Percentiles rank a stretch among this genome's conserved stretches.
phyloP scores from a whole-genome alignment of 306 rosid genomes.

The Citrullus amarus region DNA sequence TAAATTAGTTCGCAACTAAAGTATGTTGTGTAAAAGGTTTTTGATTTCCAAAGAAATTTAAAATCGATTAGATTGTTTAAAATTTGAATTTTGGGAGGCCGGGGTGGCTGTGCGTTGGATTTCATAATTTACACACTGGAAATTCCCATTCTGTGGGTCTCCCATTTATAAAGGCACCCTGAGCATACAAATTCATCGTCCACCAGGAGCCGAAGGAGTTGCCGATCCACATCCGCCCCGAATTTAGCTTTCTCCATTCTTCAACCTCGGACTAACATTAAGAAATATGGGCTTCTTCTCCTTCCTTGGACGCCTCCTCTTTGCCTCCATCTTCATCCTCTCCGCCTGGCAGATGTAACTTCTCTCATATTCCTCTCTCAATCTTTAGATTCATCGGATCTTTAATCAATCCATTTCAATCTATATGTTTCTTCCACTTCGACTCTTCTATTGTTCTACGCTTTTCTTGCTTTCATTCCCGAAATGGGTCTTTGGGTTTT shows the following conservation, averaged over 20 bases:
- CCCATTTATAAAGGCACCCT: not conserved
- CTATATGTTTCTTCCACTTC: not conserved
- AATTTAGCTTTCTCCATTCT: not conserved
- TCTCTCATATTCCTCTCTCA: not conserved
- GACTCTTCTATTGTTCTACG: not conserved
- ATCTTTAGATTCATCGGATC: slow-evolving; percentile 20
- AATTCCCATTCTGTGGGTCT: not conserved
- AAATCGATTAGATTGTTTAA: not conserved
- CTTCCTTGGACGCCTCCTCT: slow-evolving; percentile 77
- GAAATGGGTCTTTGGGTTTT: not conserved
- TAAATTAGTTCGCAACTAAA: too few species aligned
- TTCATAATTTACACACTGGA: not conserved
- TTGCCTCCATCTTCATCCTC: slow-evolving; percentile 85
- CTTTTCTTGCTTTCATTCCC: not conserved
- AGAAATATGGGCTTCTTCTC: slow-evolving; percentile 65
- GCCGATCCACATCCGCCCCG: not conserved
- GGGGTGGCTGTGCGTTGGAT: not conserved
- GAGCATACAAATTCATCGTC: too few species aligned
- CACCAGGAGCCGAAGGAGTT: not conserved
- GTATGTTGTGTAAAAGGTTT: not conserved
- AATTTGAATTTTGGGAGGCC: not conserved
- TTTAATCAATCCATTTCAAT: not conserved
- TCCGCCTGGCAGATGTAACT: slow-evolving; percentile 80
- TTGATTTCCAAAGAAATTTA: not conserved
- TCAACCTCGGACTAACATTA: not conserved